Evolutionary conservation across 306 rosid species (phyloP), one percentile per base, ranked within the genome.

Genomic region (Biancaea sappan): DNA sequence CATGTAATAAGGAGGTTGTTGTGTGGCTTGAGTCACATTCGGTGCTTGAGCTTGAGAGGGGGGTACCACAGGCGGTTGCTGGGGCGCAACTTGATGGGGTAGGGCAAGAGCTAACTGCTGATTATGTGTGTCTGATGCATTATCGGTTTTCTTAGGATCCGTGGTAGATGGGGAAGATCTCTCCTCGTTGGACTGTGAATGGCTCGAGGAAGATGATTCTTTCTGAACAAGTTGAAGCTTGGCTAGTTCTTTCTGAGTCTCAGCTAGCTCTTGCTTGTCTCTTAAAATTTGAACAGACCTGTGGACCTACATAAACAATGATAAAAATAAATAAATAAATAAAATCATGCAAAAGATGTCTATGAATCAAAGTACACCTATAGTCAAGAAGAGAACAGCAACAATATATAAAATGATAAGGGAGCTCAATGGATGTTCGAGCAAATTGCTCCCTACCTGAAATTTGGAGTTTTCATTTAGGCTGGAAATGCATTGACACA

Each of bases 261-360:
- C 99, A 24, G 93, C 93, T 29, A 95, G 91, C 77, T 95, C 99
- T 84, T 95, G 99, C 77, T 92, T 95, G 90, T 95, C 99, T 82
- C 97, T 84, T 68, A 95, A 74, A 72, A 95, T 90, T 85, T 95
- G 99, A 47, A 92, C 97, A 71, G 99, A 90, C 86, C 99, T 80
- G 83, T 92, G 98, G 70, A 95, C 99, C 99, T 95, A 81, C 83
- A 85, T 12, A 44, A 56, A 67, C 65, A 78, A 38, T 31, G 22
- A 2, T 11, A 64, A 24, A 7, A 37, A 71, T 64, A 56, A 37
- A 8, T 8, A 6, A 11, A 40, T 40, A 22, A 47, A 63, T 68
- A 16, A 69, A 75, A 25, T 16, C 62, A 47, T 0, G 69, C 25
- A 10, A 61, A 32, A 31, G 2, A 74, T 11, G 60, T 19, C 24